Percentiles rank a stretch among this genome's conserved stretches.
phyloP scores from a whole-genome alignment of 768 basidiomycete genomes.

The Pseudohyphozyma bogoriensis region DNA sequence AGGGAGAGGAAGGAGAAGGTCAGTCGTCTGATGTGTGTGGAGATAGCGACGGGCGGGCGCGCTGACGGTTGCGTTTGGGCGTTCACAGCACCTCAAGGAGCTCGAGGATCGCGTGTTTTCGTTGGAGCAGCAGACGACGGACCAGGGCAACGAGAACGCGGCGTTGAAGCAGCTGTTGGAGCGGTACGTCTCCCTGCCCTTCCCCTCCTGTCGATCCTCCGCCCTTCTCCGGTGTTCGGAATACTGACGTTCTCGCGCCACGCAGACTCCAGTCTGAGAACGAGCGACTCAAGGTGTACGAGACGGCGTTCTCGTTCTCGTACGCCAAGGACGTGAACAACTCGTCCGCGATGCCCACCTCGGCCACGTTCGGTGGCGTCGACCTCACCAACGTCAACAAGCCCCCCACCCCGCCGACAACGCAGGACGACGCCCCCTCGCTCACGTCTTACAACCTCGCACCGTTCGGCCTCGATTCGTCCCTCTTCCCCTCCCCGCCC shows the following conservation, averaged over 20 bases:
- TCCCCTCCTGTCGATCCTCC: background rate
- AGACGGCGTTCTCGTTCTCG: slow-evolving; percentile 24
- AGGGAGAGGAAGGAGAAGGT: slow-evolving; percentile 76
- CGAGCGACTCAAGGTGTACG: slow-evolving; percentile 24
- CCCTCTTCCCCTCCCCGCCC: background rate
- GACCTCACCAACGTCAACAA: no score
- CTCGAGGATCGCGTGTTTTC: slow-evolving; percentile 23
- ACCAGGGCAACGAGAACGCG: slow-evolving; percentile 15
- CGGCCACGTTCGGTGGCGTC: background rate
- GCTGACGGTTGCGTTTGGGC: background rate
- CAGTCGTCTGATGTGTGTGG: background rate
- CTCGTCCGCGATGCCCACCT: slow-evolving; percentile 16
- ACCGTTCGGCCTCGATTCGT: background rate
- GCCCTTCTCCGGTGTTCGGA: background rate
- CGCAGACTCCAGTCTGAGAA: slow-evolving; percentile 19
- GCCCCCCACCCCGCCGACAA: background rate
- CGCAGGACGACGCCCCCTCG: background rate
- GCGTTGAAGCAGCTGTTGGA: slow-evolving; percentile 27
- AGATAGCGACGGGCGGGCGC: background rate
- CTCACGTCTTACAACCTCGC: background rate
- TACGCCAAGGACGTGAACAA: slow-evolving; percentile 11
- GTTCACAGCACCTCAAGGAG: slow-evolving; percentile 63
- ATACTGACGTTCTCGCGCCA: background rate
- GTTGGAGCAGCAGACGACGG: slow-evolving; percentile 12
- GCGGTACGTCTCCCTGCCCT: background rate